phyloP scores from a whole-genome alignment of 2,329 filamentous ascomycete genomes.

The Fusarium secorum region DNA sequence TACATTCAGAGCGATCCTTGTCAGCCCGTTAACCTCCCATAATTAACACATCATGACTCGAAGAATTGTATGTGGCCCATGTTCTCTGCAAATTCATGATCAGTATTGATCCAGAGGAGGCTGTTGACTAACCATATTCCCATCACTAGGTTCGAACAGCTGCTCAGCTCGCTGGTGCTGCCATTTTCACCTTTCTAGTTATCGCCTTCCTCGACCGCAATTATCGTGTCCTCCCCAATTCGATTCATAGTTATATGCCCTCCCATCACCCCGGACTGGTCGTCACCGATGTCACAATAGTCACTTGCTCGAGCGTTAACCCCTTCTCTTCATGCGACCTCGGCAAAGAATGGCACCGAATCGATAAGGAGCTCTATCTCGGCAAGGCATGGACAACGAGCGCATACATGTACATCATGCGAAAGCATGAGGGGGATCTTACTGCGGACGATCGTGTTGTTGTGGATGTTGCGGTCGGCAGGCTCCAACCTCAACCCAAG shows the following conservation, averaged over 20 bases:
- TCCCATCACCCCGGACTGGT: slow-evolving; percentile 84
- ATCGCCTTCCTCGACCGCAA: slow-evolving; percentile 86
- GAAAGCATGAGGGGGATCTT: slow-evolving; percentile 87
- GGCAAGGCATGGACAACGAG: slow-evolving; percentile 75
- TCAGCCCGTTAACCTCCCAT: not conserved
- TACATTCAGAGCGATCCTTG: not conserved
- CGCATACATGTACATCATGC: slow-evolving; percentile 82
- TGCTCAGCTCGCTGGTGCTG: slow-evolving; percentile 75
- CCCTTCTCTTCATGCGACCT: slow-evolving; percentile 78
- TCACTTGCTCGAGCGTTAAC: slow-evolving; percentile 78
- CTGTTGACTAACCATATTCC: slow-evolving; percentile 4
- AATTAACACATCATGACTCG: slow-evolving; percentile 46
- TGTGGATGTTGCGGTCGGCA: slow-evolving; percentile 77
- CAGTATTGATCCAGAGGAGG: not conserved
- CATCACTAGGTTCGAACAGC: slow-evolving; percentile 67
- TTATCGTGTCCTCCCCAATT: slow-evolving; percentile 84
- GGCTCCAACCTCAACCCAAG: slow-evolving; percentile 67
- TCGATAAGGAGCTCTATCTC: slow-evolving; percentile 91
- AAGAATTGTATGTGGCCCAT: slow-evolving; percentile 47
- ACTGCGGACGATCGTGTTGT: slow-evolving; percentile 78
- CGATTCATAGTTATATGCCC: slow-evolving; percentile 87
- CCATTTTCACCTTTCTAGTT: slow-evolving; percentile 72
- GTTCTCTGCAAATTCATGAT: not conserved
- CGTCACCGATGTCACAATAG: slow-evolving; percentile 84
- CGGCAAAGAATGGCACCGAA: slow-evolving; percentile 78